A percentile compares a stretch with the other conserved stretches of the same genome.
Evolutionary conservation across 2,329 filamentous ascomycete genomes (phyloP).

Genomic region (Raffaelea ambrosiae): DNA sequence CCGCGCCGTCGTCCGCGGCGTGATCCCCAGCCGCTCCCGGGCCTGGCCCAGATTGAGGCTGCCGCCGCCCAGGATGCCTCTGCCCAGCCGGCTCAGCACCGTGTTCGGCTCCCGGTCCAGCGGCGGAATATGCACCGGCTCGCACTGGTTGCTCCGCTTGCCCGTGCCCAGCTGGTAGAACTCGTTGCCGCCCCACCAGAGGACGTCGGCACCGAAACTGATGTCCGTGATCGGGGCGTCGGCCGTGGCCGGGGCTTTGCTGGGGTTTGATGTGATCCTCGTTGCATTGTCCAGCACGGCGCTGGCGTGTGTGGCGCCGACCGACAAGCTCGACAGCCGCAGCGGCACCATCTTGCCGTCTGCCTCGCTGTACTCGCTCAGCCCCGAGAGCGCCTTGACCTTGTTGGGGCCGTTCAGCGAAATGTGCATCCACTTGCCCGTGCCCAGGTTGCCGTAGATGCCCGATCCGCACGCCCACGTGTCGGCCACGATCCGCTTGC

Average conservation of each 20-base stretch:
- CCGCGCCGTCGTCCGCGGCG: constrained; percentile 63
- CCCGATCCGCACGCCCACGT: constrained; percentile 84
- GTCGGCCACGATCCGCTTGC: constrained; percentile 52
- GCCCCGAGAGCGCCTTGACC: constrained; percentile 71
- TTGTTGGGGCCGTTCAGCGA: constrained; percentile 66
- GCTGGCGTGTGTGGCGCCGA: constrained; percentile 72
- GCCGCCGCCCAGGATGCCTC: constrained; percentile 38
- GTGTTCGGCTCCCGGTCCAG: constrained; percentile 39
- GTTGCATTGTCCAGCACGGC: constrained; percentile 80
- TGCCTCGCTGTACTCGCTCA: constrained; percentile 80
- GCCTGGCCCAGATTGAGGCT: constrained; percentile 38
- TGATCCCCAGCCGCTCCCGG: constrained; percentile 64
- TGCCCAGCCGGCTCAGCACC: constrained; percentile 24
- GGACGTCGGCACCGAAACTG: constrained; percentile 79
- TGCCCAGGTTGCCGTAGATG: constrained; percentile 75
- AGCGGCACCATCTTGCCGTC: constrained; percentile 65
- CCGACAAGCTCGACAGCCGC: constrained; percentile 60
- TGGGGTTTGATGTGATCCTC: constrained; percentile 40
- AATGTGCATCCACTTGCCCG: constrained; percentile 81
- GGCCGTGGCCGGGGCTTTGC: constrained; percentile 31
- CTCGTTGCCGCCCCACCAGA: constrained; percentile 96
- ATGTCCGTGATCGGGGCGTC: constrained; percentile 64
- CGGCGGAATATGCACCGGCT: constrained; percentile 71
- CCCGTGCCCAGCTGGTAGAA: constrained; percentile 88
- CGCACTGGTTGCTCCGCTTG: constrained; percentile 69